Evolutionary conservation across 2,329 filamentous ascomycete species (phyloP), one percentile per base, ranked within the genome.

Genomic region (Monilinia aucupariae): DNA sequence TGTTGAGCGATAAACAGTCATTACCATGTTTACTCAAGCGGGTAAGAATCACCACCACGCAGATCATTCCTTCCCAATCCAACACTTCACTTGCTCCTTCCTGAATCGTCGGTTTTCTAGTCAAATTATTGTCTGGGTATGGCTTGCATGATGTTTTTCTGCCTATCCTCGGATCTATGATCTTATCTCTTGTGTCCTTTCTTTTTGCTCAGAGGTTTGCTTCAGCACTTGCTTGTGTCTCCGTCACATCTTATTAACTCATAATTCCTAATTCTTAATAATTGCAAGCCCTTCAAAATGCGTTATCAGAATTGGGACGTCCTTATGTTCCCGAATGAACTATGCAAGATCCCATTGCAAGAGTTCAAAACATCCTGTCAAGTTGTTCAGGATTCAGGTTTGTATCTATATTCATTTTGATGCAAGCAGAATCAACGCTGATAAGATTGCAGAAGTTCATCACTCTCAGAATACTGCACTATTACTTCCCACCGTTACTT

Each of bases 261-360:
- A 58, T 47, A 37, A 39, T 53, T 50, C 53, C 54, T 30, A 52
- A 41, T 41, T 43, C 34, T 55, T 43, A 30, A 51, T 53, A 50
- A 61, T 64, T 45, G 32, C 25, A 43, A 53, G 45, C 32, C 39
- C 15, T 37, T 61, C 52, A 70, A 63, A 51, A 96, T 96, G 91
- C 86, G 91, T 64, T 96, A 89, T 80, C 84, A 91, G 69, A 86
- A 91, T 71, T 96, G 91, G 91, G 91, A 96, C 71, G 83, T 94
- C 62, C 83, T 96, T 50, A 79, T 96, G 65, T 96, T 96, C 73
- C 87, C 90, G 0, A 78, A 78, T 20, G 76, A 75, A 65, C 81
- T 82, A 65, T 85, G 81, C 69, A 86, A 85, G 69, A 77, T 88
- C 15, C 91, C 91, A 0, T 76, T 92, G 62, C 89, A 90, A 74